A percentile compares a stretch with the other conserved stretches of the same genome.
These are phyloP conservation scores for Talaromyces sp. DNA, from an alignment of 2,329 filamentous ascomycete species.

Conservation along the genomic window DNA sequence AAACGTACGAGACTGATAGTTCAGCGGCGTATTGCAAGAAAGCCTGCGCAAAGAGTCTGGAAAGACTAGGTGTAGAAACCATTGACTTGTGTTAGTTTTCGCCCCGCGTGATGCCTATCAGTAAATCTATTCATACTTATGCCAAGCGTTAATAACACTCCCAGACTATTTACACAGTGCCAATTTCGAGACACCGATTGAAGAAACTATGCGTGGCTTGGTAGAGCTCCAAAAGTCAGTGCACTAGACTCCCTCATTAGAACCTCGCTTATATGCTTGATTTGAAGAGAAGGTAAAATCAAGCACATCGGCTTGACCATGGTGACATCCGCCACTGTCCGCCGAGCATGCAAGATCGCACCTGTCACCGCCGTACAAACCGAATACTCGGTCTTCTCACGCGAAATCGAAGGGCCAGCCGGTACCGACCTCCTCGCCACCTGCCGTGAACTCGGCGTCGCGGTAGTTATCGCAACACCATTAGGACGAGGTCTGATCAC, in stretches of 20 bases:
- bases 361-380: constrained; percentile 54
- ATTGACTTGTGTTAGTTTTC: constrained; percentile 42
- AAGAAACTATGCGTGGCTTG: constrained; percentile 44
- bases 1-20: constrained; percentile 29
- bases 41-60: constrained; percentile 29
- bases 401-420: constrained; percentile 18
- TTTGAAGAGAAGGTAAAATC: constrained; percentile 33
- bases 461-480: constrained; percentile 20
- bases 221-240: constrained; percentile 37
- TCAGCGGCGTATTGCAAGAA: constrained; percentile 30
- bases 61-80: constrained; percentile 39
- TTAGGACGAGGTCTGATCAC: constrained; percentile 22
- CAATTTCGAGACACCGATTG: constrained; percentile 37
- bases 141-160: neutral
- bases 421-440: constrained; percentile 18
- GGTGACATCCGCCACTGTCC: constrained; percentile 49
- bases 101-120: neutral
- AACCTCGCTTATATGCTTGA: neutral
- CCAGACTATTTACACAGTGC: constrained; percentile 44
- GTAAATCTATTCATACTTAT: neutral
- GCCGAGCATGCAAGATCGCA: constrained; percentile 50
- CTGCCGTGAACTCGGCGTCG: constrained; percentile 23
- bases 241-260: neutral
- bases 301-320: constrained; percentile 57
- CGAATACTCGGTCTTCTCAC: constrained; percentile 52